Evolutionary conservation across 805 yeast genomes (phyloP).

Genomic region (Kodamaea leandrae): DNA sequence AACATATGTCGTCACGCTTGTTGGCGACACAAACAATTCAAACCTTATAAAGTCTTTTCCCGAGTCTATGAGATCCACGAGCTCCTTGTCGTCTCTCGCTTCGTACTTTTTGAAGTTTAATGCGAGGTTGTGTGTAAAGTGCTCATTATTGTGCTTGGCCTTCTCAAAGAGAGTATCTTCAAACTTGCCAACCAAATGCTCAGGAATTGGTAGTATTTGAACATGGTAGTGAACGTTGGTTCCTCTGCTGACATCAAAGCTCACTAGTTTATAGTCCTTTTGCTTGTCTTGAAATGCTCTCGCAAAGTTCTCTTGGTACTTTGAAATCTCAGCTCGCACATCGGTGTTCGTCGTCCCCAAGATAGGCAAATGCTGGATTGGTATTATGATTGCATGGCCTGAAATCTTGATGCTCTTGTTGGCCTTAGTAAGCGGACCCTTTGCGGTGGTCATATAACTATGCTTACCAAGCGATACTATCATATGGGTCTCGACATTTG

Average conservation of each 20-base stretch:
- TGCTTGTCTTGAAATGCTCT: conserved; percentile 43
- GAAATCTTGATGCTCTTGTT: conserved; percentile 51
- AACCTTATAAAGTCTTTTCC: conserved; percentile 38
- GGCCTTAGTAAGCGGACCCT: conserved; percentile 74
- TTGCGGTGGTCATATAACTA: conserved; percentile 72
- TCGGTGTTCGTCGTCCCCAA: conserved; percentile 31
- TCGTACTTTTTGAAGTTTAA: conserved; percentile 41
- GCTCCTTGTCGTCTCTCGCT: conserved; percentile 18
- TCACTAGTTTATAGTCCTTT: conserved; percentile 49
- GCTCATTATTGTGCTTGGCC: conserved; percentile 45
- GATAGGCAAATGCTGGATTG: conserved; percentile 67
- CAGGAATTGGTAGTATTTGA: conserved; percentile 72
- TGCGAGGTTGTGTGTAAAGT: conserved; percentile 39
- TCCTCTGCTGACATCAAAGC: conserved; percentile 66
- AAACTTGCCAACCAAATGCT: conserved; percentile 42
- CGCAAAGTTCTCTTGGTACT: conserved; percentile 48
- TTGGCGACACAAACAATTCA: conserved; percentile 23
- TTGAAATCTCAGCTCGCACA: conserved; percentile 37
- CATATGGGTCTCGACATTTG: conserved; percentile 75
- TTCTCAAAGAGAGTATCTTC: conserved; percentile 45
- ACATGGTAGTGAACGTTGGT: conserved; percentile 72
- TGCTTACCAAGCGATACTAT: conserved; percentile 68
- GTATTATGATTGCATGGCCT: conserved; percentile 80
- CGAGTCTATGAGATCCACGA: conserved; percentile 21
- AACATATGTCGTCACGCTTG: conserved; percentile 13